phyloP scores from a whole-genome alignment of 331 rosid genomes.

The Pyracantha coccinea region DNA sequence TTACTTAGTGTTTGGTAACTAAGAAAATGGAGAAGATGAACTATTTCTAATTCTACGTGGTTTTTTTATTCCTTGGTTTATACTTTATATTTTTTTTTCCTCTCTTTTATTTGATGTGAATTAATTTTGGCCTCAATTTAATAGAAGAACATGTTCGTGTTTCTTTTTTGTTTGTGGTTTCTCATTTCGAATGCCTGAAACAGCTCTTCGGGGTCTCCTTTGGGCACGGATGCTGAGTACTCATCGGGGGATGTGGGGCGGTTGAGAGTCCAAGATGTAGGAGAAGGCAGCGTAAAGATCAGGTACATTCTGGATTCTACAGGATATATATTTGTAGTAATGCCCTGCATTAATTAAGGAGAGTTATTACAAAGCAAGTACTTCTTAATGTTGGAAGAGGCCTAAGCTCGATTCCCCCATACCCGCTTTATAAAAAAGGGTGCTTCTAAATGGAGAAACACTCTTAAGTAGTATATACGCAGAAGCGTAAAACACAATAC shows the following conservation, averaged over 20 bases:
- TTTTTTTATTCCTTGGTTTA: too few species aligned
- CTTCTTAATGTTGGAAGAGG: too few species aligned
- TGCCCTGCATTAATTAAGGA: too few species aligned
- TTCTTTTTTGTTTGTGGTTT: neutral
- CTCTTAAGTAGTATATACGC: too few species aligned
- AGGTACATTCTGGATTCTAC: conserved; percentile 31
- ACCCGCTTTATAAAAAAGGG: too few species aligned
- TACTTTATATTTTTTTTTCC: neutral
- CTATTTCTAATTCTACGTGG: neutral
- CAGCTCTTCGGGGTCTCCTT: conserved; percentile 54
- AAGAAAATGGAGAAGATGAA: neutral
- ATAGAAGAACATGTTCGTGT: neutral
- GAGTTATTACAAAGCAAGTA: too few species aligned
- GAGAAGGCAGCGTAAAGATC: conserved; percentile 85
- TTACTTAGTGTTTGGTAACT: neutral
- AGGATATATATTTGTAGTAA: neutral
- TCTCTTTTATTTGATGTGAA: neutral
- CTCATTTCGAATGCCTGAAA: neutral
- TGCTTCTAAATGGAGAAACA: too few species aligned
- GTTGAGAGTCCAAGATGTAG: conserved; percentile 70
- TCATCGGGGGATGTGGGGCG: conserved; percentile 44
- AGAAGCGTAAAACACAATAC: too few species aligned
- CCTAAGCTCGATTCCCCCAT: too few species aligned
- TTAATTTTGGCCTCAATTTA: neutral
- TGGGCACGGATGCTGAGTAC: conserved; percentile 32